Evolutionary conservation across 805 yeast species (phyloP), one percentile per base, ranked within the genome.

Genomic region (Saccharomyces kudriavzevii): DNA sequence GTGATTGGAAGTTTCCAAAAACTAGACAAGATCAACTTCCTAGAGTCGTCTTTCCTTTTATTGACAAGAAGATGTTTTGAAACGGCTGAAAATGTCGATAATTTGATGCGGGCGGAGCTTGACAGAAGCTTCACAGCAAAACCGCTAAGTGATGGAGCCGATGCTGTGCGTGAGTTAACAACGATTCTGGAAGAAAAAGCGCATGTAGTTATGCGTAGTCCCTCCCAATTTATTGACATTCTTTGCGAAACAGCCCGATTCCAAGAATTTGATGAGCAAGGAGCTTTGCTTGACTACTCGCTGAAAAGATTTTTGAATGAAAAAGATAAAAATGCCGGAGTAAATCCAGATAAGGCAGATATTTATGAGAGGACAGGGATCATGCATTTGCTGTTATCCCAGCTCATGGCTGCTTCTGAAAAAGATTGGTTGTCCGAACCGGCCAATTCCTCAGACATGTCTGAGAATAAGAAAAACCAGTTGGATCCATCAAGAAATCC

Each of bases 41-140:
- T 82, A 1, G 83, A 81, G 55, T 70, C 76, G 5, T 66, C 80
- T 1, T 72, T 83, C 22, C 73, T 82, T 0, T 71, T 81, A 11
- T 70, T 89, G 31, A 66, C 84, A 1, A 78, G 96, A 64, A 74
- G 86, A 47, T 83, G 90, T 54, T 81, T 84, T 65, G 97, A 90
- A 66, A 78, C 81, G 2, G 65, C 71, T 0, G 76, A 74, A 0
- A 70, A 79, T 11, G 70, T 89, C 4, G 71, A 74, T 28, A 70
- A 71, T 9, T 69, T 78, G 40, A 79, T 88, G 61, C 60, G 70
- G 0, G 71, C 76, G 24, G 89, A 84, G 53, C 64, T 87, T 10
- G 65, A 75, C 3, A 72, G 70, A 26, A 69, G 75, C 29, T 75
- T 83, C 48, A 66, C 66, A 1, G 62, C 70, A 1, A 69, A 65